Base-by-base conservation (phyloP, 495 filamentous ascomycete genomes). In the Penicillium roqueforti region DNA sequence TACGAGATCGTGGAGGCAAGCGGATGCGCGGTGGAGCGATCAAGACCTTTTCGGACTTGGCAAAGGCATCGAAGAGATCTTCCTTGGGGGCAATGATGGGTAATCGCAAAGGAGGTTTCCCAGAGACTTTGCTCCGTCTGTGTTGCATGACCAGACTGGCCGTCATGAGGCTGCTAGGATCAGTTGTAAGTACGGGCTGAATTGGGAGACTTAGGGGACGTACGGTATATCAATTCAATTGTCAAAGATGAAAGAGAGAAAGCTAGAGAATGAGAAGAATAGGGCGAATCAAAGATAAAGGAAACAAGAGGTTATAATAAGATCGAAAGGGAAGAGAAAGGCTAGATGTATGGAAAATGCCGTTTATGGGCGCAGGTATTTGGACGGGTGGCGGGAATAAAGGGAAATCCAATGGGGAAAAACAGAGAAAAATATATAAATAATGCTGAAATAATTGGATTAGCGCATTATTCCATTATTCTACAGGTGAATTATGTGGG, bases 21-120 rank as follows among this genome's bases (percentile, higher is more conserved):
- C 78, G 76, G n/a, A 74, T 63, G 26, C 75, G 73, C 29, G 75
- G 69, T 39, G 72, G 67, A 28, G 68, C 63, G 37, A 67, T 63
- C 36, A 76, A 34, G 25, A 54, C 56, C 51, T 64, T 68, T 22
- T 62, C 64, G 6, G 57, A 34, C 40, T 65, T 67, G 20, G 56
- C 55, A 34, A 49, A 29, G 19, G 22, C 31, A n/a, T 38, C 48
- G n/a, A 55, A 49, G 13, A 66, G 31, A 46, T 76, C 70, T 51
- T 75, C 69, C 57, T 77, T 78, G 28, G 78, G 78, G 25, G 77
- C 78, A 59, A 80, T 79, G 36, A 73, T 68, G 47, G 74, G 74
- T 26, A 80, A 55, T 47, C 68, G 68, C 18, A 73, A 44, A 10
- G 73, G 63, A 18, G 58, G 70, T 54, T 74, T 75, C 34, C 60